These are phyloP conservation scores for Tylopilus cervinicoccineus DNA, from an alignment of 768 basidiomycete genomes.

Conservation along the genomic window DNA sequence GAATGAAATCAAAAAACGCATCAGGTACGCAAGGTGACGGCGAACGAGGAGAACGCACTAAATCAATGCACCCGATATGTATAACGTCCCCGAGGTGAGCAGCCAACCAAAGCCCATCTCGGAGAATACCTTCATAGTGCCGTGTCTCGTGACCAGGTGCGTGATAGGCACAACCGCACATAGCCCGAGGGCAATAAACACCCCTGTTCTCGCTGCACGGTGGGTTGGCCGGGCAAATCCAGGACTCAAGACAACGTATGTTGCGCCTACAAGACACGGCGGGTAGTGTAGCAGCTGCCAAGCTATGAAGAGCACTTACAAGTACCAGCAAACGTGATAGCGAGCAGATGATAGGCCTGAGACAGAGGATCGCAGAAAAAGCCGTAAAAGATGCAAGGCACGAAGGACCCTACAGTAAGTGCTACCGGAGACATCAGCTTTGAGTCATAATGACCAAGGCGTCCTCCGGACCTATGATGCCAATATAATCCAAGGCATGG, in stretches of 20 bases:
- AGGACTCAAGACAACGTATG: constrained; percentile 75
- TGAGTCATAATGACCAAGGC: neutral
- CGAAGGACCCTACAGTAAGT: constrained; percentile 75
- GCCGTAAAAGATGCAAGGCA: constrained; percentile 73
- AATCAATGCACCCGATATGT: constrained; percentile 74
- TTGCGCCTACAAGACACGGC: constrained; percentile 43
- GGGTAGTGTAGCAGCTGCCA: neutral
- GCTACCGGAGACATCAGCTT: constrained; percentile 30
- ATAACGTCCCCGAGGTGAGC: constrained; percentile 62
- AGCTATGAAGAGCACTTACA: constrained; percentile 41
- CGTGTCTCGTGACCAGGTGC: constrained; percentile 61
- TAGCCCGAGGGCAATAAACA: constrained; percentile 78
- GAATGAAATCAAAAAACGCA: constrained; percentile 20
- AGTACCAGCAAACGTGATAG: constrained; percentile 49
- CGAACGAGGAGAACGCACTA: constrained; percentile 58
- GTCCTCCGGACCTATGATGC: constrained; percentile 57
- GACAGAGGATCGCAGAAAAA: constrained; percentile 62
- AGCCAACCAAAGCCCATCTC: constrained; percentile 75
- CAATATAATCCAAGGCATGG: constrained; percentile 71
- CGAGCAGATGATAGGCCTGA: constrained; percentile 51
- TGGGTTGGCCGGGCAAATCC: constrained; percentile 73
- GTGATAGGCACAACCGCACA: constrained; percentile 64
- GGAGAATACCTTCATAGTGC: constrained; percentile 46
- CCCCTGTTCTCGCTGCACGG: constrained; percentile 68
- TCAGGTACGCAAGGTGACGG: constrained; percentile 25